phyloP scores from a whole-genome alignment of 2,329 filamentous ascomycete genomes.

The Aureobasidium sp. region DNA sequence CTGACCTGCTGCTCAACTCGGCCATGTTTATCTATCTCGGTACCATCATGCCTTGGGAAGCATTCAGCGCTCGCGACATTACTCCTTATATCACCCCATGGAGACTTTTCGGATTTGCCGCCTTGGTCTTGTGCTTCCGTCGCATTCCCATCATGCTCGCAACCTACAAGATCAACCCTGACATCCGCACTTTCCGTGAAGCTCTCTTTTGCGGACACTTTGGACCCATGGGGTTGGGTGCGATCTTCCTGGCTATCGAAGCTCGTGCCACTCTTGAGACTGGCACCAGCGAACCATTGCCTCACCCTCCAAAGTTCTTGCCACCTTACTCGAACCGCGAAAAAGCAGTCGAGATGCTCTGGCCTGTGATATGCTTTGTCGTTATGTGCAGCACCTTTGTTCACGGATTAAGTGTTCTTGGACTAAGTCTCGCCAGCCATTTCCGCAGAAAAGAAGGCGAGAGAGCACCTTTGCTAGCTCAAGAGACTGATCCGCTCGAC shows the following conservation, averaged over 20 bases:
- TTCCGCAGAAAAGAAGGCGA: constrained; percentile 37
- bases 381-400: constrained; percentile 46
- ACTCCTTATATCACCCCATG: constrained; percentile 33
- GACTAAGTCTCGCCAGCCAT: constrained; percentile 41
- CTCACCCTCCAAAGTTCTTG: constrained; percentile 32
- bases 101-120: constrained; percentile 37
- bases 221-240: constrained; percentile 49
- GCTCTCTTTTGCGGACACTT: constrained; percentile 49
- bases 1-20: constrained; percentile 48
- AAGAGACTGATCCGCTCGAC: constrained; percentile 40
- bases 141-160: constrained; percentile 44
- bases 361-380: constrained; percentile 47
- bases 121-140: constrained; percentile 43
- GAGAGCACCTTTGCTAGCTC: constrained; percentile 40
- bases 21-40: constrained; percentile 50
- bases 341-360: constrained; percentile 38
- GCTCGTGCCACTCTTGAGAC: constrained; percentile 45
- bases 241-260: constrained; percentile 49
- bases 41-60: constrained; percentile 43
- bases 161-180: constrained; percentile 39
- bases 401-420: constrained; percentile 45
- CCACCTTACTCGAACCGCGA: constrained; percentile 25
- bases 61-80: constrained; percentile 31
- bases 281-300: constrained; percentile 35
- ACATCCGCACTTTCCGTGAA: constrained; percentile 42